phyloP scores from a whole-genome alignment of 768 basidiomycete species.

The Phylloporus sp. region DNA sequence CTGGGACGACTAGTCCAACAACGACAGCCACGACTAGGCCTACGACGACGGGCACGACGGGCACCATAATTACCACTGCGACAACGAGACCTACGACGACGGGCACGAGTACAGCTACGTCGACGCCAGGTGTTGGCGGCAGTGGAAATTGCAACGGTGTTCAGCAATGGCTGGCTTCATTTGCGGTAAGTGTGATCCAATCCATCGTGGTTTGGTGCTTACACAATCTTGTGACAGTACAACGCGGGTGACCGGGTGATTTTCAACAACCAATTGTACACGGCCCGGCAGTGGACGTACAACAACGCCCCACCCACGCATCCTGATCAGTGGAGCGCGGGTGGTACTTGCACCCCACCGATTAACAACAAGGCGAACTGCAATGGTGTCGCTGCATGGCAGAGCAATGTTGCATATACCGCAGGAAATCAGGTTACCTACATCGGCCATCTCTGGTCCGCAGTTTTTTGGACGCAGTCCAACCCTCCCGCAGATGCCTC shows the following conservation, averaged over 20 bases:
- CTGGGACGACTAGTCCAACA: neutral
- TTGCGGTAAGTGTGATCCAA: conserved; percentile 15
- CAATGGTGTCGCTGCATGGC: conserved; percentile 19
- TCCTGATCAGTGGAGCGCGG: conserved; percentile 15
- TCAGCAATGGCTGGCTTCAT: conserved; percentile 21
- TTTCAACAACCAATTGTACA: conserved; percentile 18
- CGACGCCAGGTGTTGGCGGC: neutral
- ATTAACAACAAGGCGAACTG: conserved; percentile 23
- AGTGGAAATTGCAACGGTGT: conserved; percentile 9
- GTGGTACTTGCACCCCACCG: conserved; percentile 15
- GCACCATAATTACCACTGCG: neutral
- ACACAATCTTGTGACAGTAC: conserved; percentile 19
- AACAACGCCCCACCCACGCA: conserved; percentile 15
- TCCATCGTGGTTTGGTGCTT: neutral
- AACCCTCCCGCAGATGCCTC: conserved; percentile 24
- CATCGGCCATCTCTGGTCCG: conserved; percentile 16
- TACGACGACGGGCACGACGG: neutral
- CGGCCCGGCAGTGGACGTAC: conserved; percentile 25
- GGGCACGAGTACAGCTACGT: neutral
- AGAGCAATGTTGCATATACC: conserved; percentile 11
- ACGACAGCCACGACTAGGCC: neutral
- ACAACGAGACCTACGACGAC: too few relatives aligned
- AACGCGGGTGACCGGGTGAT: conserved; percentile 20
- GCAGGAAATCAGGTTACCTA: conserved; percentile 16
- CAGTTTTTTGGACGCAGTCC: conserved; percentile 21